phyloP scores from a whole-genome alignment of 495 filamentous ascomycete species.

The Xeromyces bisporus region DNA sequence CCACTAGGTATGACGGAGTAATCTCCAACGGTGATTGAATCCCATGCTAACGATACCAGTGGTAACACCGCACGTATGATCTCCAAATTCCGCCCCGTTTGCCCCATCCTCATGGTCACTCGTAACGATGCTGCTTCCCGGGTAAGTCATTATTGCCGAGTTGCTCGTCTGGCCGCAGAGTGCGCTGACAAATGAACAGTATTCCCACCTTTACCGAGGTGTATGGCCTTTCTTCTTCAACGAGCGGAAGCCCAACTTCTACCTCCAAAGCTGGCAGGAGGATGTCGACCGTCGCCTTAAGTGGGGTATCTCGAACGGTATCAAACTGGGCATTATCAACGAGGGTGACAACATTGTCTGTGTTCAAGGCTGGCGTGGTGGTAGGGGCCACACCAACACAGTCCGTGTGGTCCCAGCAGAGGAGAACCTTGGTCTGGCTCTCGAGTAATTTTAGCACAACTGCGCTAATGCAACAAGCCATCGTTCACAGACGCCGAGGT shows the following conservation, averaged over 20 bases:
- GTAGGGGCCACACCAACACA: conserved; percentile 96
- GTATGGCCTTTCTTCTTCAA: conserved; percentile 95
- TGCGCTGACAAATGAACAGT: conserved; percentile 25
- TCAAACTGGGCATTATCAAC: conserved; percentile 65
- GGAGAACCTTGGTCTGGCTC: conserved; percentile 39
- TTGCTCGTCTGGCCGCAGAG: neutral
- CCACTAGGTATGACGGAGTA: conserved; percentile 53
- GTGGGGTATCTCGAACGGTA: conserved; percentile 78
- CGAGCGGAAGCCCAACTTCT: conserved; percentile 87
- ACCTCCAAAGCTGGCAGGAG: conserved; percentile 80
- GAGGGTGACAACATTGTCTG: conserved; percentile 79
- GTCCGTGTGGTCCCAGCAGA: conserved; percentile 53
- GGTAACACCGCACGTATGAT: conserved; percentile 84
- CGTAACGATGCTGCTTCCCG: conserved; percentile 66
- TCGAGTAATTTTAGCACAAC: conserved; percentile 17
- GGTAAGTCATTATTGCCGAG: conserved; percentile 22
- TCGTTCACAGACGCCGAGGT: too few relatives aligned
- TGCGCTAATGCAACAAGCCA: too few relatives aligned
- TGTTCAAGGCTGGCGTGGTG: conserved; percentile 95
- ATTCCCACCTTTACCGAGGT: conserved; percentile 89
- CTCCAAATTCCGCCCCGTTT: conserved; percentile 95
- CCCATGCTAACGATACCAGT: conserved; percentile 24
- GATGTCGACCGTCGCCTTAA: conserved; percentile 93
- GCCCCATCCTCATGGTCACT: conserved; percentile 97
- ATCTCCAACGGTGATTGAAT: conserved; percentile 1